A percentile compares a stretch with the other conserved stretches of the same genome.
Conservation (phyloP, 1,284 basidiomycete species). For the Trametes sp. region DNA sequence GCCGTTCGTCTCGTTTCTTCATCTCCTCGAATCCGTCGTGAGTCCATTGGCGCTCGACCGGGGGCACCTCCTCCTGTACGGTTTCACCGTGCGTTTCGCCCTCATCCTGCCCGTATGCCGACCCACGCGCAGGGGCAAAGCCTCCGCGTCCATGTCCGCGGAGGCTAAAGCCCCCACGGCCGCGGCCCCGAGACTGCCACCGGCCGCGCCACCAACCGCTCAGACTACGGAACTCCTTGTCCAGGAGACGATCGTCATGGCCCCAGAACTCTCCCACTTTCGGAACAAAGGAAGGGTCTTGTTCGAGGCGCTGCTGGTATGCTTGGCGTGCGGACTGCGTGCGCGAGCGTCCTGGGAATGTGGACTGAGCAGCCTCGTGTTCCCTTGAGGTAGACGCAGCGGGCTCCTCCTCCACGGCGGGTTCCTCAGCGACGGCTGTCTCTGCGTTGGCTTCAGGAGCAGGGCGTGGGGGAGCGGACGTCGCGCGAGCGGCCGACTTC, state of each 20-base stretch:
- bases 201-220: constrained; percentile 85
- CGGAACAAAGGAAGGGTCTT: constrained; percentile 86
- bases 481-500: constrained; percentile 31
- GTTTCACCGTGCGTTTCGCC: constrained; percentile 25
- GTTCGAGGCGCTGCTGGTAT: constrained; percentile 78
- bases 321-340: constrained; percentile 75
- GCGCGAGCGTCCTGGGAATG: constrained; percentile 44
- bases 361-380: constrained; percentile 24
- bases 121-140: constrained; percentile 37
- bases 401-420: constrained; percentile 43
- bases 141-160: constrained; percentile 62
- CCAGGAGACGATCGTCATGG: constrained; percentile 85
- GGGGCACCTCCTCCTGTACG: constrained; percentile 48
- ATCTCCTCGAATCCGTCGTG: constrained; percentile 89
- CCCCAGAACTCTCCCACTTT: constrained; percentile 91
- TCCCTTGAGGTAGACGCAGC: constrained; percentile 36
- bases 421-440: constrained; percentile 38
- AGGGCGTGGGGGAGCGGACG: constrained; percentile 34
- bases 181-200: constrained; percentile 74
- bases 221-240: constrained; percentile 75
- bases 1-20: constrained; percentile 73
- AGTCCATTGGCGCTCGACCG: constrained; percentile 74
- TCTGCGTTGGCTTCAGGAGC: constrained; percentile 25
- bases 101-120: constrained; percentile 22
- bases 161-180: constrained; percentile 55